Base-by-base conservation (phyloP, 176 grass and related monocot genomes). In the Zea mays region DNA sequence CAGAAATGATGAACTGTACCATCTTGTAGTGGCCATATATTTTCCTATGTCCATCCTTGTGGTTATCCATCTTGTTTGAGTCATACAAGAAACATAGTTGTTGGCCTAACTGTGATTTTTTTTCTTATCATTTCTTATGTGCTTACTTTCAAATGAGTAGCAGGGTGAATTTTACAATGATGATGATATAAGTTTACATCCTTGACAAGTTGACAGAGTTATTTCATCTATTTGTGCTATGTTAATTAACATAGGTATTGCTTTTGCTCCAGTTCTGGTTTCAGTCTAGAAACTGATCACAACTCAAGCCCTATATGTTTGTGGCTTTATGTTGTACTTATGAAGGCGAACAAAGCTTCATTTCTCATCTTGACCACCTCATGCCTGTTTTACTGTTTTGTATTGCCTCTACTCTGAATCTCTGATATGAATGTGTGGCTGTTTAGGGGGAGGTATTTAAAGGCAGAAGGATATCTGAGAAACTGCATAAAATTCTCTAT, bases 141-240 rank as follows among this genome's bases (percentile, higher is more conserved):
- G 27, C 27, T 0, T 27, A 27, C 27, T 27, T 27, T 27, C 27
- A 27, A 27, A 27, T 27, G 27, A 27, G 27, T 27, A 27, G 27
- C 27, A 27, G 27, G 27, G 27, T 27, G 27, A 27, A 27, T 27
- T 27, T 27, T 27, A 27, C 27, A 27, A 27, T 27, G 27, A 27
- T 27, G 27, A 27, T 27, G 27, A 27, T 27, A 27, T 27, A 27
- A 27, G 27, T 77, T 17, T 46, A 16, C 41, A 34, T 33, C 17
- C 3, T 65, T 56, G 34, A 67, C 16, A 48, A 39, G 45, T 62
- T 20, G 37, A 7, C 52, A 74, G 4, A 69, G 62, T 21, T 46
- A 27, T 62, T 52, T 20, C 8, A 19, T 78, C 73, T 78, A 42
- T 82, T 41, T 86, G 55, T 37, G 19, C 70, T 76, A 56, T 16